These are phyloP conservation scores for Paratinospora sagittata DNA, from an alignment of 164 flowering plant species.

Conservation along the genomic window DNA sequence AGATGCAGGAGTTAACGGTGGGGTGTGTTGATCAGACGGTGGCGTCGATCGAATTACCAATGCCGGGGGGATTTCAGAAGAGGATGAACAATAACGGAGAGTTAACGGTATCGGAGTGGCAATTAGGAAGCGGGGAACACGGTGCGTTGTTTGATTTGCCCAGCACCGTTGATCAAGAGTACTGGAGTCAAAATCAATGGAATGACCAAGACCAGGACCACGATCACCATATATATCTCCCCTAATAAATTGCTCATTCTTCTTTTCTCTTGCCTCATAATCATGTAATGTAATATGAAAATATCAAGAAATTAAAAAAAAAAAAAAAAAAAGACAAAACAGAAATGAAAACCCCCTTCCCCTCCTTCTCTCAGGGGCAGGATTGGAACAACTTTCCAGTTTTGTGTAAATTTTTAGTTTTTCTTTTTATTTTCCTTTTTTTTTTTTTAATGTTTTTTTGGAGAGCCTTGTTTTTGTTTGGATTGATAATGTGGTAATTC, in stretches of 20 bases:
- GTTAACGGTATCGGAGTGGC: conserved; percentile 53
- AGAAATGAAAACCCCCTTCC: neutral
- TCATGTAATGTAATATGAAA: no score
- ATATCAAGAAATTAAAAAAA: neutral
- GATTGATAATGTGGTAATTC: neutral
- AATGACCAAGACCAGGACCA: conserved; percentile 32
- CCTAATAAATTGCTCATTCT: neutral
- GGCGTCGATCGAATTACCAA: conserved; percentile 37
- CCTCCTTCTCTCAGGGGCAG: neutral
- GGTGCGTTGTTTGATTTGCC: conserved; percentile 54
- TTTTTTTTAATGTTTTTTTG: no score
- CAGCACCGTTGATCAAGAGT: conserved; percentile 50
- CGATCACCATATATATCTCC: no score
- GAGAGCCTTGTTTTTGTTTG: conserved; percentile 5
- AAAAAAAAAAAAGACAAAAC: neutral
- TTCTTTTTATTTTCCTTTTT: conserved; percentile 1
- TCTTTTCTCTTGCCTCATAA: conserved; percentile 34
- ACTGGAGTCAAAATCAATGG: conserved; percentile 72
- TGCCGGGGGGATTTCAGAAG: conserved; percentile 20
- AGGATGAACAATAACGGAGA: conserved; percentile 22
- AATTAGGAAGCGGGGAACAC: conserved; percentile 19
- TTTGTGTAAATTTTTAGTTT: conserved; percentile 20
- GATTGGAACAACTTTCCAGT: neutral
- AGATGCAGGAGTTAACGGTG: conserved; percentile 27
- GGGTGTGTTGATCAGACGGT: no score